These are phyloP conservation scores for Cordyceps sp. DNA, from an alignment of 2,329 filamentous ascomycete genomes.

Conservation along the genomic window DNA sequence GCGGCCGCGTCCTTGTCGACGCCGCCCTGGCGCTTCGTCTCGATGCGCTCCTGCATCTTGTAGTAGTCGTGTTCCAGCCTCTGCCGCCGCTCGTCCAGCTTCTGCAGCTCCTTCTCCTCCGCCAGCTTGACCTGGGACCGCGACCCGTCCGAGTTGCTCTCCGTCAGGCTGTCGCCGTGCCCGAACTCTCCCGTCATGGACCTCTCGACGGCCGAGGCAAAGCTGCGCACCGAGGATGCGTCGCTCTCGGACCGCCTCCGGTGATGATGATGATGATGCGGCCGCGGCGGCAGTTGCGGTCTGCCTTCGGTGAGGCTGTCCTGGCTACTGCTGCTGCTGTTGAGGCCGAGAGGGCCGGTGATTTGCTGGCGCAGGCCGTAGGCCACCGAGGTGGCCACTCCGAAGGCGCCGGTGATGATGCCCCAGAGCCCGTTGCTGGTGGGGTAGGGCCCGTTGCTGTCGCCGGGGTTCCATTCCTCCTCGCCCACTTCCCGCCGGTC, in stretches of 20 bases:
- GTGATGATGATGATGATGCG: no score
- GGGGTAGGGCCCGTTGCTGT: no score
- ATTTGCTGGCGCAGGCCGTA: constrained; percentile 15
- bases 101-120: constrained; percentile 45
- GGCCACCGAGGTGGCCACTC: constrained; percentile 28
- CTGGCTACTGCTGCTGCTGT: constrained; percentile 10
- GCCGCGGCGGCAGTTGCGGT: constrained; percentile 13
- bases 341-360: constrained; percentile 10
- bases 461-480: constrained; percentile 18
- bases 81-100: constrained; percentile 40
- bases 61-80: constrained; percentile 47
- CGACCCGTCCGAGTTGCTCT: constrained; percentile 22
- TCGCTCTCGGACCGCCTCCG: constrained; percentile 19
- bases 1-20: constrained; percentile 31
- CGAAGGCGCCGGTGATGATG: constrained; percentile 36
- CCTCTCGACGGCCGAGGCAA: constrained; percentile 29
- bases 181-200: constrained; percentile 13
- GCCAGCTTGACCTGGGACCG: constrained; percentile 11
- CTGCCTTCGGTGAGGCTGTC: constrained; percentile 8
- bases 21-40: constrained; percentile 27
- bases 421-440: constrained; percentile 36
- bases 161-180: constrained; percentile 8
- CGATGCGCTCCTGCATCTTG: constrained; percentile 32
- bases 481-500: constrained; percentile 6
- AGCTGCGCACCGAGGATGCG: constrained; percentile 28